Evolutionary conservation across 116 monocot species (phyloP).

Genomic region (Thalassia testudinum): DNA sequence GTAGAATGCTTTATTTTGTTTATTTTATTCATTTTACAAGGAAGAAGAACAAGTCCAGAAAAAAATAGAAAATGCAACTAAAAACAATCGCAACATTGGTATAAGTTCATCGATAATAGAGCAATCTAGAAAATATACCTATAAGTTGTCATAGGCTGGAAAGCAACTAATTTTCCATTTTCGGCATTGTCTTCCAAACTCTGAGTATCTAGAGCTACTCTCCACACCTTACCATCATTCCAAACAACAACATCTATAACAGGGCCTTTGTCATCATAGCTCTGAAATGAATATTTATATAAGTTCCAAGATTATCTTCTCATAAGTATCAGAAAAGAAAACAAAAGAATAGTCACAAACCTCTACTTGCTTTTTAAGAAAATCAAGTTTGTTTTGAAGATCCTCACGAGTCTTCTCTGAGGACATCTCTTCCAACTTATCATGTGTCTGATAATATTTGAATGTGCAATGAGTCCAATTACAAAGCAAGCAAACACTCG

Average conservation of each 20-base stretch:
- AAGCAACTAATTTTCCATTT: slow-evolving; percentile 71
- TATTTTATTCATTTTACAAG: too few species aligned
- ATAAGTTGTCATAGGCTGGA: slow-evolving; percentile 88
- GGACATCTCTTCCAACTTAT: slow-evolving; percentile 53
- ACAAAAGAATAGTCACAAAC: slow-evolving; percentile 14
- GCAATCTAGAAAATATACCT: too few species aligned
- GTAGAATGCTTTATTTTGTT: too few species aligned
- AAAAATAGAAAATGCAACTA: too few species aligned
- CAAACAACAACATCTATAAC: slow-evolving; percentile 86
- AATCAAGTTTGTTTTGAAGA: slow-evolving; percentile 81
- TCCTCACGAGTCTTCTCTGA: slow-evolving; percentile 53
- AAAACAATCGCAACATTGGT: too few species aligned
- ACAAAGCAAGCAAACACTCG: too few species aligned
- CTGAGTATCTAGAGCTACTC: slow-evolving; percentile 91
- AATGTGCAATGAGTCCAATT: background rate
- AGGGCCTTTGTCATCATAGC: slow-evolving; percentile 93
- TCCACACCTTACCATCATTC: slow-evolving; percentile 93
- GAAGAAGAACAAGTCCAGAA: too few species aligned
- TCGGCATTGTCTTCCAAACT: slow-evolving; percentile 44
- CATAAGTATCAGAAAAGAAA: background rate
- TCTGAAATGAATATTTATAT: slow-evolving; percentile 22
- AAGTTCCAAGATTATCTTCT: too few species aligned
- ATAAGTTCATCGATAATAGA: too few species aligned
- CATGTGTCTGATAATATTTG: slow-evolving; percentile 39
- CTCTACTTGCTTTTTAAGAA: slow-evolving; percentile 69